phyloP scores from a whole-genome alignment of 1,139 yeast species.

The Casaregolazyma suthepensis region DNA sequence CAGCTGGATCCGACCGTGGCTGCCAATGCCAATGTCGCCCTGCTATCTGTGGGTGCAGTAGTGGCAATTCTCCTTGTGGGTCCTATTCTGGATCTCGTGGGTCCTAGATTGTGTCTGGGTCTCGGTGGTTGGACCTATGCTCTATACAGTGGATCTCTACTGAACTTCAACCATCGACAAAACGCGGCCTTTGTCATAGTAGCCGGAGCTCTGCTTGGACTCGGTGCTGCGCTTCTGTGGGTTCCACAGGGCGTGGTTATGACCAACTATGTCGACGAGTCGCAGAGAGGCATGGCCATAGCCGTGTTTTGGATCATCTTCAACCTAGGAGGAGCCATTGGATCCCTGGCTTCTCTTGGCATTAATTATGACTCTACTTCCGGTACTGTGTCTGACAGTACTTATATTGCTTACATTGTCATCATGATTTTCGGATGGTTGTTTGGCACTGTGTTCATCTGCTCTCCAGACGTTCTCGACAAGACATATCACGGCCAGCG shows the following conservation, averaged over 20 bases:
- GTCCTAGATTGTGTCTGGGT: conserved; percentile 43
- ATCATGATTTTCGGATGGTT: conserved; percentile 22
- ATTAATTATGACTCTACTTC: conserved; percentile 14
- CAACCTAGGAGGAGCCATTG: conserved; percentile 52
- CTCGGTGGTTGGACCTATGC: conserved; percentile 56
- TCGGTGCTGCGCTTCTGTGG: conserved; percentile 54
- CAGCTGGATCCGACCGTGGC: conserved; percentile 36
- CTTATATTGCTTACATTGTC: conserved; percentile 20
- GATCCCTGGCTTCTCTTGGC: conserved; percentile 21
- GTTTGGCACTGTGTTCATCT: conserved; percentile 13
- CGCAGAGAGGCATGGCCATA: conserved; percentile 49
- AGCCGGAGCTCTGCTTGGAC: conserved; percentile 56
- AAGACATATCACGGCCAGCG: conserved; percentile 7
- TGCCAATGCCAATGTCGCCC: conserved; percentile 38
- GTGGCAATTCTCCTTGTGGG: conserved; percentile 51
- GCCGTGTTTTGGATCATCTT: conserved; percentile 58
- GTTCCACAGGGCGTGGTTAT: conserved; percentile 52
- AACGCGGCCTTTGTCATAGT: conserved; percentile 52
- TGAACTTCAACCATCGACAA: conserved; percentile 43
- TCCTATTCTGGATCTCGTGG: conserved; percentile 48
- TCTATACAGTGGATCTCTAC: conserved; percentile 47
- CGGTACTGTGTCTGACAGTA: conserved; percentile 20
- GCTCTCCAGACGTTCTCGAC: conserved; percentile 13
- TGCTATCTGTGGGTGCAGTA: conserved; percentile 39
- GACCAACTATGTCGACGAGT: conserved; percentile 52